Base-by-base conservation (phyloP, 2,329 filamentous ascomycete genomes). In the Parastagonospora nodorum region DNA sequence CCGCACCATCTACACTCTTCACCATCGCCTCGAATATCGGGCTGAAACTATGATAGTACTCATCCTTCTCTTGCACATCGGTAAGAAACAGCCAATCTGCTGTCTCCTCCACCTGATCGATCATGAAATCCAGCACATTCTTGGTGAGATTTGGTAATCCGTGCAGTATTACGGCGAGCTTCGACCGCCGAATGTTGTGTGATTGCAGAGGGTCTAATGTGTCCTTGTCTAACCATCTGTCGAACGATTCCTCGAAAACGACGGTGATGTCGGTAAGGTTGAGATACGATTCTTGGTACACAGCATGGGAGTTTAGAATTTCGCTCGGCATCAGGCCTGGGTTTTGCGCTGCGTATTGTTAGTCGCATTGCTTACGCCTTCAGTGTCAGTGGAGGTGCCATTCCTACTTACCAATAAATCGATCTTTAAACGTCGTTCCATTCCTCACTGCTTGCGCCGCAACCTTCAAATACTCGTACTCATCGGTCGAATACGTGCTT, bases 221-320 rank as follows among this genome's bases (percentile, higher is more conserved):
- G 2, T 48, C 28, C 15, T 57, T 58, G 14, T 66, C 53, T 3
- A 71, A 51, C 53, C 58, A 70, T 28, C 65, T 67, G 35, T 59
- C 53, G 39, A 71, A 71, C 0, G 58, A 64, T 32, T 71, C 62
- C 53, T 71, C 68, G 35, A 69, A 71, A 3, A 70, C 52, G 19
- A 71, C 61, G 9, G 68, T 71, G 7, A 70, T 56, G 42, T 71
- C 66, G 5, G 67, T 63, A 27, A 69, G 55, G 35, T 69, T 66
- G 40, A 68, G 50, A 45, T 66, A 71, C 9, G 67, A 69, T 2
- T 62, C 39, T 39, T 59, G 56, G 14, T 60, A 48, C 29, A 59
- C 42, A 1, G 36, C 42, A 7, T 50, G 50, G 5, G 57, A 63
- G 24, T 51, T 54, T 14, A 70, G 58, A 14, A 65, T 44, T 5